Evolutionary conservation across 345 rosid species (phyloP).

Genomic region (Adansonia digitata): DNA sequence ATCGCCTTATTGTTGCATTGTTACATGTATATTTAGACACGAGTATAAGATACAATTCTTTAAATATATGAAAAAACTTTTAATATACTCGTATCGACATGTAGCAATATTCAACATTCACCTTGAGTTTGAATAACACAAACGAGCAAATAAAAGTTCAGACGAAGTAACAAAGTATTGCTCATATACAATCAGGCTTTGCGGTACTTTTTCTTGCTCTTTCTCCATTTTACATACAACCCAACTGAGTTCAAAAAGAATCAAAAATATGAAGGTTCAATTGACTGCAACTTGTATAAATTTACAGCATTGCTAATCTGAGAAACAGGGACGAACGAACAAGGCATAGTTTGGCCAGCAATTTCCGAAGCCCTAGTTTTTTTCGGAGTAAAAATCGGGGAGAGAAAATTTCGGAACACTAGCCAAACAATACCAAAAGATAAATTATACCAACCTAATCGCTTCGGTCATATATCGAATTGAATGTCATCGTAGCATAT

Average conservation of each 20-base stretch:
- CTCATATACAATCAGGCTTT: not conserved
- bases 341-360: not conserved
- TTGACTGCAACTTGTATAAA: not conserved
- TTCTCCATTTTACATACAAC: not conserved
- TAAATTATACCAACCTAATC: constrained; percentile 1
- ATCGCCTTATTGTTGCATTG: no score
- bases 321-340: not conserved
- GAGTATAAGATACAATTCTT: no score
- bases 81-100: no score
- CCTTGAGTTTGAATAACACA: no score
- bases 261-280: not conserved
- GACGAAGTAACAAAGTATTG: not conserved
- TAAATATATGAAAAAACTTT: no score
- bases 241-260: not conserved
- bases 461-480: constrained; percentile 49
- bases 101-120: no score
- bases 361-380: not conserved
- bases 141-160: no score
- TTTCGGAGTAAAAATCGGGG: not conserved
- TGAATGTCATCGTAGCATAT: constrained; percentile 58
- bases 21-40: no score
- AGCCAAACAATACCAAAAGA: not conserved
- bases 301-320: not conserved
- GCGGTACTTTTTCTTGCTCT: not conserved
- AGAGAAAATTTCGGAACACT: not conserved